Conservation (phyloP, 2,329 filamentous ascomycete genomes). For the Paecilomyces niveus region DNA sequence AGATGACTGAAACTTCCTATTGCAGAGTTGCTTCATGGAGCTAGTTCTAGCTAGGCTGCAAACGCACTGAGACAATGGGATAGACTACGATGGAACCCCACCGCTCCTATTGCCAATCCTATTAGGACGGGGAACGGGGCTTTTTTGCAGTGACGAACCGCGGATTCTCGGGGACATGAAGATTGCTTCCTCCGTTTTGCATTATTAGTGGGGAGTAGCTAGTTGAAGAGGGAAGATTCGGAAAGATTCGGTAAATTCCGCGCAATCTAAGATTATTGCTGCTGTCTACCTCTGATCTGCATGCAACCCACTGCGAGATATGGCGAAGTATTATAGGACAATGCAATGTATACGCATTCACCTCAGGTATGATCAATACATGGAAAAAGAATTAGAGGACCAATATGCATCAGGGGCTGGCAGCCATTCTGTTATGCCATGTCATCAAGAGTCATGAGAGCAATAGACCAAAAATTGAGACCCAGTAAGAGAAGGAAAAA, state of each 20-base stretch:
- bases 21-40: no score
- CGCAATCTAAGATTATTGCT: background rate
- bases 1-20: no score
- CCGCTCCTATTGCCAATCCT: background rate
- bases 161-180: no score
- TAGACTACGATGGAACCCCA: background rate
- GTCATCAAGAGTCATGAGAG: background rate
- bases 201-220: no score
- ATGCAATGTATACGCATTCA: background rate
- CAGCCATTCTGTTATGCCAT: background rate
- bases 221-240: no score
- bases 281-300: background rate
- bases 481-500: background rate
- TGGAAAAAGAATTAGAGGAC: background rate
- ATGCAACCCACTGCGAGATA: no score
- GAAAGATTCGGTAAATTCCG: no score
- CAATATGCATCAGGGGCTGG: background rate
- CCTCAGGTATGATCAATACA: background rate
- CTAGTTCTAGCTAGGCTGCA: background rate
- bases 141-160: no score
- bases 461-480: background rate
- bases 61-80: background rate
- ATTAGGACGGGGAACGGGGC: no score
- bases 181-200: no score
- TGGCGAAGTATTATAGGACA: background rate